phyloP scores from a whole-genome alignment of 78 protist species.

The Emiliania huxleyi region DNA sequence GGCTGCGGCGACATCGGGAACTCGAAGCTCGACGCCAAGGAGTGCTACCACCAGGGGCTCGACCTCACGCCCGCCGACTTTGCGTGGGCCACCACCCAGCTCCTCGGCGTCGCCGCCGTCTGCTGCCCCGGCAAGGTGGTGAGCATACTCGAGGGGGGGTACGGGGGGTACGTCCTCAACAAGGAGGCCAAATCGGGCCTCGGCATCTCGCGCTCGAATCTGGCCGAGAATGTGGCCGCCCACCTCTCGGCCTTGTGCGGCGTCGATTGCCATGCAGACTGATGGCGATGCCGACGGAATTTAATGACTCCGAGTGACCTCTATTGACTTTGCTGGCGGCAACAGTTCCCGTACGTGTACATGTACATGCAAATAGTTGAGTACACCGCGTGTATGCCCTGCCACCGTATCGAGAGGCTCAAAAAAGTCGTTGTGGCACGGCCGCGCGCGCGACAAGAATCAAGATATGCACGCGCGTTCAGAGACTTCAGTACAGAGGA shows the following conservation, averaged over 20 bases:
- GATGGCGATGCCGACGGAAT: too few relatives aligned
- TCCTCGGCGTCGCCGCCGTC: neutral
- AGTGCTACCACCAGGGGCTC: neutral
- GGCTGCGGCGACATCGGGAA: neutral
- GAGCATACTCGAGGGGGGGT: neutral
- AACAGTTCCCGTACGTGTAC: too few relatives aligned
- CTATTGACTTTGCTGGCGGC: too few relatives aligned
- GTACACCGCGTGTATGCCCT: too few relatives aligned
- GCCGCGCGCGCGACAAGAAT: too few relatives aligned
- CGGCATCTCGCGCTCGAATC: neutral
- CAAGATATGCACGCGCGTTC: too few relatives aligned
- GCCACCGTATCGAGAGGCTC: too few relatives aligned
- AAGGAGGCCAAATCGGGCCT: neutral
- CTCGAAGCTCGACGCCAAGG: neutral
- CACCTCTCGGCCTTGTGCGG: neutral
- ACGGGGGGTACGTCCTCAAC: neutral
- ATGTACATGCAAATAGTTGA: too few relatives aligned
- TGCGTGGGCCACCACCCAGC: neutral
- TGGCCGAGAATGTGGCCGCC: neutral
- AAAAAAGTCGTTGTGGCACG: too few relatives aligned
- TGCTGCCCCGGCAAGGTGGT: neutral
- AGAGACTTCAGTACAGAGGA: too few relatives aligned
- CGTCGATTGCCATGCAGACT: too few relatives aligned
- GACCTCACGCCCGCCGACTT: neutral
- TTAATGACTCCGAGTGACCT: too few relatives aligned